Base-by-base conservation (phyloP, 768 basidiomycete genomes). In the Pleurotus ostreatus region DNA sequence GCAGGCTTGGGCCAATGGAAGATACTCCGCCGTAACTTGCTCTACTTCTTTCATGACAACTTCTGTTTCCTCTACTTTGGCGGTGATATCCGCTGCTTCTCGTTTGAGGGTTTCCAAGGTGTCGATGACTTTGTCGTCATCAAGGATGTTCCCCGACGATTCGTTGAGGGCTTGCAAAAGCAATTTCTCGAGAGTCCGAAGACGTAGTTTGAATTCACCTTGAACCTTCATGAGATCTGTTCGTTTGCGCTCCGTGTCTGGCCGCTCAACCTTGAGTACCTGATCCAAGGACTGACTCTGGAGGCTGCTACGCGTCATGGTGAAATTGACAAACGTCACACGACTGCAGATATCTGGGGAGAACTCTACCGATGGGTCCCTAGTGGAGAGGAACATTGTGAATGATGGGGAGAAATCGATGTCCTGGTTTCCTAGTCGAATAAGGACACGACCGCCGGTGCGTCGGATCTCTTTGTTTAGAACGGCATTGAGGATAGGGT, bases 321-420 rank as follows among this genome's bases (percentile, higher is more conserved):
- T 96, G 71, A 94, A 95, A 74, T 94, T 95, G 73, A 95, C 92
- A 64, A 95, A 94, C 0, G 90, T 93, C 23, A 96, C 92, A 58
- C 97, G 85, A 77, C 94, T 96, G 78, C 96, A 98, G 63, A 99
- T 95, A 69, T 99, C 97, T 2, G 97, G 94, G 11, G 96, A 92
- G 73, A 99, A 98, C 64, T 98, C 94, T 59, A 97, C 89, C 0
- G 96, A 96, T 2, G 97, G 95, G 69, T 99, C 95, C 18, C 97
- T 78, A 9, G 97, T 99, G 1, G 96, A 92, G 44, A 99, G 79
- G 84, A 99, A 99, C 93, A 99, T 95, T 4, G 93, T 97, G 79
- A 99, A 99, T n/a, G 97, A 88, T 5, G 97, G 97, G 0, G 97
- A 99, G 70, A 98, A 98, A 69, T 99, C 97, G 69, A 99, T 98